Conservation (phyloP, 1,284 basidiomycete genomes). For the Boletus mariae region DNA sequence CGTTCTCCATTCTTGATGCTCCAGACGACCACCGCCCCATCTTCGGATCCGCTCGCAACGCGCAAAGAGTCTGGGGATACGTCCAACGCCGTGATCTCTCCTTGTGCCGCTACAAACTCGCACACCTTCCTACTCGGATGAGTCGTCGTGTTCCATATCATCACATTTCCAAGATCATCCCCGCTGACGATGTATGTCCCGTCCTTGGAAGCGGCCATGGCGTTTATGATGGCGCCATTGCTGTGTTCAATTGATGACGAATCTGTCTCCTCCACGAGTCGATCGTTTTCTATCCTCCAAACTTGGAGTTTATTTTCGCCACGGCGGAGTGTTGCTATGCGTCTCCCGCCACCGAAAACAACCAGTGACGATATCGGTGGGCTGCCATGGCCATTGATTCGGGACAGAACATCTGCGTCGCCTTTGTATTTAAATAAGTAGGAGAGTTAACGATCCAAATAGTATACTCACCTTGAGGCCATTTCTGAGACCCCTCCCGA, state of each 20-base stretch:
- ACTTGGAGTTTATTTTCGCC: not conserved
- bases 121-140: not conserved
- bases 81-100: not conserved
- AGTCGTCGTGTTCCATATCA: slow-evolving; percentile 2
- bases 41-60: not conserved
- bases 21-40: slow-evolving; percentile 1
- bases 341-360: not conserved
- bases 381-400: not conserved
- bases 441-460: not conserved
- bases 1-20: not conserved
- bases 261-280: not conserved
- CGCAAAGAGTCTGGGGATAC: not conserved
- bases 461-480: not conserved
- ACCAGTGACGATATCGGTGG: not conserved
- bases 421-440: not conserved
- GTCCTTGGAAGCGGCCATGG: slow-evolving; percentile 7
- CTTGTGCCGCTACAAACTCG: not conserved
- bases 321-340: not conserved
- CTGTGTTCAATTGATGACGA: not conserved
- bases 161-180: slow-evolving; percentile 1
- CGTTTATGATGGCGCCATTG: not conserved
- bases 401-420: not conserved
- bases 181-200: slow-evolving; percentile 10
- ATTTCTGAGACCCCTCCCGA: not conserved
- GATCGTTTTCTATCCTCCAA: not conserved